phyloP scores from a whole-genome alignment of 2,329 filamentous ascomycete species.

The Geosmithia putterillii region DNA sequence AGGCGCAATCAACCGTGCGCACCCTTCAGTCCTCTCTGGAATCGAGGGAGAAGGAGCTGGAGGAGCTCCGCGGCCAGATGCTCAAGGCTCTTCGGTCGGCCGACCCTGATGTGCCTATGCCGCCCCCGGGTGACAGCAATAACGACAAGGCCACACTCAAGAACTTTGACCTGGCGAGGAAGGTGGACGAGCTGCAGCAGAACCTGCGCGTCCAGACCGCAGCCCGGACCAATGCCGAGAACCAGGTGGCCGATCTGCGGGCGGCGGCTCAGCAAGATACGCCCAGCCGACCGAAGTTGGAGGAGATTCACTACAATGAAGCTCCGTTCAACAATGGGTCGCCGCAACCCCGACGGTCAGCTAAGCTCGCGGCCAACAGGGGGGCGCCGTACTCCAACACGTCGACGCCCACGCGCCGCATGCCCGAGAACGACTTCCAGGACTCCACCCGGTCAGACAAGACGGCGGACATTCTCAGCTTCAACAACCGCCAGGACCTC shows the following conservation, averaged over 20 bases:
- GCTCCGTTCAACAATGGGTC: slow-evolving; percentile 60
- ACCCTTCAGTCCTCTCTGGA: slow-evolving; percentile 72
- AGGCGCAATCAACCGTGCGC: slow-evolving; percentile 76
- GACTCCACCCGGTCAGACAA: slow-evolving; percentile 78
- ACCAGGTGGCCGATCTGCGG: slow-evolving; percentile 67
- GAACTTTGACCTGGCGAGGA: slow-evolving; percentile 75
- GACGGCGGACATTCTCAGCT: slow-evolving; percentile 67
- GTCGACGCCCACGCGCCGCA: slow-evolving; percentile 65
- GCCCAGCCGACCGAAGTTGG: slow-evolving; percentile 62
- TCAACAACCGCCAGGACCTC: slow-evolving; percentile 82
- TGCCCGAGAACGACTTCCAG: slow-evolving; percentile 47
- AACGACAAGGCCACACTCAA: slow-evolving; percentile 57
- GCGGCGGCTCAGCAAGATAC: slow-evolving; percentile 55
- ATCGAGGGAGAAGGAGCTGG: slow-evolving; percentile 66
- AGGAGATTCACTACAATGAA: slow-evolving; percentile 81
- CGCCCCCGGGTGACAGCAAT: slow-evolving; percentile 43
- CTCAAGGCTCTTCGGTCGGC: slow-evolving; percentile 77
- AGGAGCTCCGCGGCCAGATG: slow-evolving; percentile 68
- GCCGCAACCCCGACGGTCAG: slow-evolving; percentile 55
- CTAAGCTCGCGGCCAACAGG: slow-evolving; percentile 30
- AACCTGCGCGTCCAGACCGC: slow-evolving; percentile 75
- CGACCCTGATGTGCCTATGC: slow-evolving; percentile 58
- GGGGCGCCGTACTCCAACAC: slow-evolving; percentile 55
- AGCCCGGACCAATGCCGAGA: slow-evolving; percentile 69
- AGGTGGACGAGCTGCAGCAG: slow-evolving; percentile 80